Base-by-base conservation (phyloP, 352 stramenopile species). In the Globisporangium spinosum region DNA sequence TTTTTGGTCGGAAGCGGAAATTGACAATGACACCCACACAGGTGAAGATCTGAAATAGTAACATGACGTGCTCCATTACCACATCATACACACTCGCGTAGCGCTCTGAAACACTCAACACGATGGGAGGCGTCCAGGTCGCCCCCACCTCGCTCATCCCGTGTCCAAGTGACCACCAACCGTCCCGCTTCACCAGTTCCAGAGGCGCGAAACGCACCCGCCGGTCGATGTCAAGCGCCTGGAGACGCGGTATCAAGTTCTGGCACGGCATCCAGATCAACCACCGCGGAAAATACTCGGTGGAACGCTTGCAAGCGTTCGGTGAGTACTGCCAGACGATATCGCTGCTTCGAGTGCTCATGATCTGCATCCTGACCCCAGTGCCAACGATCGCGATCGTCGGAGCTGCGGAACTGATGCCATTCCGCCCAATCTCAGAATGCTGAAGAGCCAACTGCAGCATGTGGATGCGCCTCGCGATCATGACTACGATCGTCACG, bases 341-440 rank as follows among this genome's bases (percentile, higher is more conserved):
- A 0, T 60, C 62, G 3, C 32, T 45, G 0, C 6, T 34, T 7
- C 62, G 62, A 6, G 62, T 65, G 10, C 34, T 47, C 2, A 1
- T 49, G 1, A 49, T 76, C 12, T 68, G 58, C 5, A 17, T 49
- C 2, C 9, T 69, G 12, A 57, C 63, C 0, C 55, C 70, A 1
- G 12, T 79, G 1, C 70, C 72, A 1, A 61, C 71, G 5, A 68
- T 79, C 13, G 2, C 62, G 0, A 17, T 69, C 0, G 47, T 68
- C 0, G 62, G 70, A 6, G 27, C 71, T 8, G n/a, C 80, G 0
- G 71, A 83, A 13, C 72, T 56, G 15, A 74, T 83, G 0, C 76
- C 76, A 2, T 57, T 83, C 22, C 23, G 20, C 29, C 6, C 49
- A 32, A 0, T 22, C 22, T 13, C 35, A 0, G 64, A 67, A 2